Evolutionary conservation across 2,329 filamentous ascomycete genomes (phyloP).

Genomic region (Alternaria dauci): DNA sequence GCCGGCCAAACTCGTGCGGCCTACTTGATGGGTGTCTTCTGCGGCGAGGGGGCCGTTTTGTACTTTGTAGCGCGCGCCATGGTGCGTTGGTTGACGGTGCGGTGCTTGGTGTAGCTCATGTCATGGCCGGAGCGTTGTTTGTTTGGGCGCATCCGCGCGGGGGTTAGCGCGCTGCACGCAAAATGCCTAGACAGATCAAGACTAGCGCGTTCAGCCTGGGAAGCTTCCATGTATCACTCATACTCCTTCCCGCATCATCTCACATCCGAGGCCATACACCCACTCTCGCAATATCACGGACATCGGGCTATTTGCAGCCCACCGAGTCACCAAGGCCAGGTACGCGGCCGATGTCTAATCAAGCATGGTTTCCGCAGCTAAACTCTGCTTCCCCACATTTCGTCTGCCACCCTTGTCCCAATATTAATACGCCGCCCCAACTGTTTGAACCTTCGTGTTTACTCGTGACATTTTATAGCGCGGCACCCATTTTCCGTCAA

Average conservation of each 20-base stretch:
- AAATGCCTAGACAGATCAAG: too few relatives aligned
- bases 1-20: background rate
- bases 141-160: too few relatives aligned
- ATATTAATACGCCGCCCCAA: conserved; percentile 16
- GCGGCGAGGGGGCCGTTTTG: conserved; percentile 58
- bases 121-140: too few relatives aligned
- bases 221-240: too few relatives aligned
- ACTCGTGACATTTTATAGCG: conserved; percentile 21
- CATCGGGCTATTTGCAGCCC: conserved; percentile 2
- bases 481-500: conserved; percentile 16
- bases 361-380: conserved; percentile 19
- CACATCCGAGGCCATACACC: background rate
- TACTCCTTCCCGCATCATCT: background rate
- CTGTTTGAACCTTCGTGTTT: conserved; percentile 9
- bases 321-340: background rate
- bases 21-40: conserved; percentile 53
- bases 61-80: conserved; percentile 66
- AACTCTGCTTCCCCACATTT: conserved; percentile 26
- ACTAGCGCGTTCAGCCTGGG: too few relatives aligned
- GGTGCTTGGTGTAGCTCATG: too few relatives aligned
- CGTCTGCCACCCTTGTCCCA: conserved; percentile 16
- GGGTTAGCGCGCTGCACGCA: too few relatives aligned
- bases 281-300: background rate
- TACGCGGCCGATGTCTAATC: conserved; percentile 16
- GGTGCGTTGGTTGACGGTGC: background rate